phyloP scores from a whole-genome alignment of 164 flowering plant genomes.

The Vitis rupestris region DNA sequence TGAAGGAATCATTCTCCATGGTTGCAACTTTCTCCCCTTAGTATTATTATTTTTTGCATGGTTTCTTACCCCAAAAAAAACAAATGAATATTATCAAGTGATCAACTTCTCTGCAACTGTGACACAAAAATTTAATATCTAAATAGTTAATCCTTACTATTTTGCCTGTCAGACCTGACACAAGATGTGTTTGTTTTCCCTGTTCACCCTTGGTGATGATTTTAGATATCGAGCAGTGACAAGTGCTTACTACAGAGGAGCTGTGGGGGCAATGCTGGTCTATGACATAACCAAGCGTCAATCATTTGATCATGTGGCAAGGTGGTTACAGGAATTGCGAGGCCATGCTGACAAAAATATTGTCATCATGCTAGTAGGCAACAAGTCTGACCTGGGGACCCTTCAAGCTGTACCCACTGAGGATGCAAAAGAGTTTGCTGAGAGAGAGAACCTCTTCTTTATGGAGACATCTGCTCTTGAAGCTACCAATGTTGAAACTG shows the following conservation, averaged over 20 bases:
- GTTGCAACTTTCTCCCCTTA: no score
- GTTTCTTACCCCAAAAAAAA: no score
- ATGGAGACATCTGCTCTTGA: conserved; percentile 58
- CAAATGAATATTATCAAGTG: not conserved
- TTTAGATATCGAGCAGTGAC: conserved; percentile 50
- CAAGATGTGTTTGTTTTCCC: not conserved
- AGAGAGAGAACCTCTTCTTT: conserved; percentile 41
- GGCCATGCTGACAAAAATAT: conserved; percentile 49
- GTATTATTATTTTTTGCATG: no score
- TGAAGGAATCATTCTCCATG: no score
- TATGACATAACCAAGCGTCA: conserved; percentile 53
- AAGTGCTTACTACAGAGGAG: conserved; percentile 53
- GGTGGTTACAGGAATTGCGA: conserved; percentile 47
- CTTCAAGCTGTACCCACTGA: conserved; percentile 44
- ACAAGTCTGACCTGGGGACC: conserved; percentile 37
- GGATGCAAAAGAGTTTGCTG: conserved; percentile 51
- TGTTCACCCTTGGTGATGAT: conserved; percentile 1
- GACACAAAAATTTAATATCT: not conserved
- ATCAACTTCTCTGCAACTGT: not conserved
- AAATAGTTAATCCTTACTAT: not conserved
- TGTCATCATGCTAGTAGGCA: conserved; percentile 48
- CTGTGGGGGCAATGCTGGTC: conserved; percentile 52
- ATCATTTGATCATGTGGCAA: conserved; percentile 45
- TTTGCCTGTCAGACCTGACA: not conserved
- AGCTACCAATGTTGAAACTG: conserved; percentile 43